phyloP scores from a whole-genome alignment of 495 filamentous ascomycete genomes.

The Thermothielavioides terrestris region DNA sequence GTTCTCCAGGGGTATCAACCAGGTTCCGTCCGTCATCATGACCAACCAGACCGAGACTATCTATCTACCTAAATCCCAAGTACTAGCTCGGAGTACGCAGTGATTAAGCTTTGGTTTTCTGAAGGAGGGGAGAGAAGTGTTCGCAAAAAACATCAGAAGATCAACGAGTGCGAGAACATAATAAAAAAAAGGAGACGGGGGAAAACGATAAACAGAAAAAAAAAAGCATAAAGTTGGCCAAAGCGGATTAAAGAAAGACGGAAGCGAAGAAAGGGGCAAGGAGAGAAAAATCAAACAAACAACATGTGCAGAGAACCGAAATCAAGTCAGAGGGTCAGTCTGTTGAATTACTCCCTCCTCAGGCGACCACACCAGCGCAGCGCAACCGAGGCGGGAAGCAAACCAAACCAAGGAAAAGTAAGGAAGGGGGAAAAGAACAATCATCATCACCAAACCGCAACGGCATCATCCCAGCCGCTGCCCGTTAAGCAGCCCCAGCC shows the following conservation, averaged over 20 bases:
- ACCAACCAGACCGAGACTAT: not conserved
- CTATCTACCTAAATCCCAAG: slow-evolving; percentile 8
- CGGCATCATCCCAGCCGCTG: not conserved
- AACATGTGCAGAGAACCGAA: too few species aligned
- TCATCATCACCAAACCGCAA: not conserved
- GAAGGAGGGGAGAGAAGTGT: slow-evolving; percentile 9
- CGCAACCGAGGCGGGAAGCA: too few species aligned
- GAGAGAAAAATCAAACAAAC: not conserved
- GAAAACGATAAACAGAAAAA: not conserved
- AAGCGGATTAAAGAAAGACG: not conserved
- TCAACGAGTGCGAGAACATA: not conserved
- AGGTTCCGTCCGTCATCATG: slow-evolving; percentile 6
- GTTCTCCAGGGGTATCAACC: slow-evolving; percentile 9
- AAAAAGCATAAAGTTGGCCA: not conserved
- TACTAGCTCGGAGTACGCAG: not conserved
- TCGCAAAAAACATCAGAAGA: not conserved
- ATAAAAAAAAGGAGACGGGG: not conserved
- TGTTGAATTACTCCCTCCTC: too few species aligned
- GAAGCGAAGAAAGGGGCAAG: too few species aligned
- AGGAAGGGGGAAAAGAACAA: slow-evolving; percentile 3
- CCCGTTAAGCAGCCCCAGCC: too few species aligned
- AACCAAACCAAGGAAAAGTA: too few species aligned
- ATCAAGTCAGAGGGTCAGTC: too few species aligned
- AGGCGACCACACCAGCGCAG: too few species aligned
- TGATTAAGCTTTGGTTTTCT: slow-evolving; percentile 1